Evolutionary conservation across 805 yeast genomes (phyloP).

Genomic region (Barnettozyma vustinii): DNA sequence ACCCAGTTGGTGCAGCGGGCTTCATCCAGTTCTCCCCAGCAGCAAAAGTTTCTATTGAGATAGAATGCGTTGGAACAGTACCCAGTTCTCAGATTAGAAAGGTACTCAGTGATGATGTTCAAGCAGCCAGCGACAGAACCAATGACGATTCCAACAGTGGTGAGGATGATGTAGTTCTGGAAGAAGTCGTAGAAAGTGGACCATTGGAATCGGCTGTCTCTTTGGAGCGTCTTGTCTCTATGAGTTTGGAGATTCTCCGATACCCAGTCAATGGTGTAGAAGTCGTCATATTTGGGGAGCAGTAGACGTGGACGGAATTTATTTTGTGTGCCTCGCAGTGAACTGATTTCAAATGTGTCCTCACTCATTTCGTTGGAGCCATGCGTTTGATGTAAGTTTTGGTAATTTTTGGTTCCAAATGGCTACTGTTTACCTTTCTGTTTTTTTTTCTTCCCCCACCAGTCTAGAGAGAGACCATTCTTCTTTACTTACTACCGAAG

Average conservation of each 20-base stretch:
- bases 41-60: conserved; percentile 72
- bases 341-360: conserved; percentile 4
- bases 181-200: conserved; percentile 14
- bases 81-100: conserved; percentile 76
- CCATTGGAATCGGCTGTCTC: neutral
- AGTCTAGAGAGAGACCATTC: too few relatives aligned
- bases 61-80: conserved; percentile 68
- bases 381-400: neutral
- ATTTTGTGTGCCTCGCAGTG: neutral
- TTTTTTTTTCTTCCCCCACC: neutral
- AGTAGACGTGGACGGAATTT: neutral
- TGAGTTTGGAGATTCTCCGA: conserved; percentile 53
- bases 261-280: conserved; percentile 66
- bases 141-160: conserved; percentile 66
- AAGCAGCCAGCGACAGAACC: conserved; percentile 82
- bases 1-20: conserved; percentile 62
- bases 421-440: neutral
- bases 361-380: neutral
- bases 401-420: neutral
- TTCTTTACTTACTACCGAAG: too few relatives aligned
- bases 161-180: conserved; percentile 63
- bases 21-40: conserved; percentile 54
- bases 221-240: conserved; percentile 13
- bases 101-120: conserved; percentile 79
- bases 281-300: conserved; percentile 48